Evolutionary conservation across 164 flowering plant species (phyloP).

Genomic region (Cinnamomum micranthum): DNA sequence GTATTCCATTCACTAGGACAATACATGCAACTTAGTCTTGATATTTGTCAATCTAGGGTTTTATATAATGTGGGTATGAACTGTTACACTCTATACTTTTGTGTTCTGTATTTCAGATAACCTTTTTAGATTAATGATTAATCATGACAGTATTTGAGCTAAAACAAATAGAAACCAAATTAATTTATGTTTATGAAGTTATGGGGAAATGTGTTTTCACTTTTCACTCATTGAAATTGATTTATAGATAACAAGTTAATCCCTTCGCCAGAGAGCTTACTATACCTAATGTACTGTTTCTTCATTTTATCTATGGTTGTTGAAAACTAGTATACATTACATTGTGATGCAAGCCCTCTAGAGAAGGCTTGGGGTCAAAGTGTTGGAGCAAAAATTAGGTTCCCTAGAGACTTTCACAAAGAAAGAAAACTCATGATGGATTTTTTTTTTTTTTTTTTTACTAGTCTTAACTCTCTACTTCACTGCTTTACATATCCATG

Average conservation of each 20-base stretch:
- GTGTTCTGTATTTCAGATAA: too few relatives aligned
- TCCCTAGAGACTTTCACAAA: too few relatives aligned
- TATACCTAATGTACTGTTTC: too few relatives aligned
- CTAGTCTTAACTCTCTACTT: too few relatives aligned
- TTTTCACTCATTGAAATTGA: neutral
- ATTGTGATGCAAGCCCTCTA: too few relatives aligned
- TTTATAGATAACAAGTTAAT: neutral
- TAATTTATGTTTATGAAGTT: neutral
- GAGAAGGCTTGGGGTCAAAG: too few relatives aligned
- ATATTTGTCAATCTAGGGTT: neutral
- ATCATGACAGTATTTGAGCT: conserved; percentile 1
- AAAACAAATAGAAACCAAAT: neutral
- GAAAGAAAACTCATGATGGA: too few relatives aligned
- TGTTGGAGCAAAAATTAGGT: too few relatives aligned
- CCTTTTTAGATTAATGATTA: neutral
- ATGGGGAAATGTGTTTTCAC: neutral
- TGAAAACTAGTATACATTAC: too few relatives aligned
- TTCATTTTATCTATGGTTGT: too few relatives aligned
- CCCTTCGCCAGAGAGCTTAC: neutral
- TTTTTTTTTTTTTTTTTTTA: too few relatives aligned
- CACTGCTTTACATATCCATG: too few relatives aligned
- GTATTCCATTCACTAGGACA: neutral
- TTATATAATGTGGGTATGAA: neutral
- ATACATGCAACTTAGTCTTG: neutral
- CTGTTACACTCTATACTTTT: neutral